Evolutionary conservation across 2,329 filamentous ascomycete species (phyloP), one percentile per base, ranked within the genome.

Genomic region (Arthroderma sp.): DNA sequence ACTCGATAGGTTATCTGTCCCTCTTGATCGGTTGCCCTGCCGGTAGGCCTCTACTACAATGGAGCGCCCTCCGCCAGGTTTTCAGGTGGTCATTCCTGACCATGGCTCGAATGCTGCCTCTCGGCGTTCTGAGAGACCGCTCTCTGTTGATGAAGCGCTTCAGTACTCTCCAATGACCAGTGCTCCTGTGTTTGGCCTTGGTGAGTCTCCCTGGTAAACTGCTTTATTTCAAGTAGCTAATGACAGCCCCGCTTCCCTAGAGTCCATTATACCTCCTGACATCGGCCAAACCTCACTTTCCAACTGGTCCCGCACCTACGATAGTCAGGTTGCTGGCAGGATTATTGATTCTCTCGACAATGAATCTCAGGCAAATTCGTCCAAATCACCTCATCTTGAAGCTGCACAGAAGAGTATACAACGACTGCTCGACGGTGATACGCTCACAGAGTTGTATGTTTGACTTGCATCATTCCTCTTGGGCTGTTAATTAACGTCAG

Each of bases 341-440:
- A 67, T 72, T 34, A 61, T 88, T 53, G 77, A 82, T 52, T 74
- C 73, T 38, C 66, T 95, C 40, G 87, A 91, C 57, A 70, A 71
- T 51, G 84, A 89, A 59, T 78, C 81, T 47, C 65, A 70, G 36
- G 73, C 75, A 27, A 67, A 71, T 40, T 72, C 74, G 37, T 57
- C 60, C 39, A 60, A 63, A 38, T 80, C 83, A 15, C 75, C 76
- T 57, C 75, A 78, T 50, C 68, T 88, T 39, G 80, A 84, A 53
- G 78, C 81, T 53, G 81, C 80, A 7, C 71, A 88, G 38, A 74
- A 82, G 53, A 80, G 89, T 59, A 70, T 95, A 29, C 76, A 85
- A 46, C 78, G 80, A 50, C 73, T 94, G 36, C 63, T 95, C 28
- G 41, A 11, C 5, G 32, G 46, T 22, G 49, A 48, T 28, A 38